These are phyloP conservation scores for Calonectria leucothoes DNA, from an alignment of 2,329 filamentous ascomycete species.

Conservation along the genomic window DNA sequence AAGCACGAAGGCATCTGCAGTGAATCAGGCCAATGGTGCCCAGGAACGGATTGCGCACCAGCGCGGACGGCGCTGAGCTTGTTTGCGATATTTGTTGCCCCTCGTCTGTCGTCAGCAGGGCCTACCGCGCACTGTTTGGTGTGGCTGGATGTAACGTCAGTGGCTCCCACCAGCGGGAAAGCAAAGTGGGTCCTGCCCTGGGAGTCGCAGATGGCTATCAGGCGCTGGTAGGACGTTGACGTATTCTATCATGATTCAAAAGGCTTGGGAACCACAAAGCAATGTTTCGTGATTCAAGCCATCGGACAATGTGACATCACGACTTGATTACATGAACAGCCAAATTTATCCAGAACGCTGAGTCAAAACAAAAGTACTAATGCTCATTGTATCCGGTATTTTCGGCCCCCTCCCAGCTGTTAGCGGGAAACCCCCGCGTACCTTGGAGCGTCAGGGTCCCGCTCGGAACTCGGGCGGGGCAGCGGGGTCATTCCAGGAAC, in stretches of 20 bases:
- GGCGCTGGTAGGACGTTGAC: background rate
- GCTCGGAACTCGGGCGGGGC: background rate
- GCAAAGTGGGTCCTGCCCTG: background rate
- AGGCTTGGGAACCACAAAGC: too few species aligned
- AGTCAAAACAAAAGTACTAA: background rate
- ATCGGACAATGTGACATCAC: background rate
- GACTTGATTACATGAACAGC: background rate
- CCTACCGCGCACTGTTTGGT: background rate
- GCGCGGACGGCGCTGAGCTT: background rate
- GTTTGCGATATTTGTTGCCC: constrained; percentile 6
- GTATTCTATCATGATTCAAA: too few species aligned
- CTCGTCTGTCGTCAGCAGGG: background rate
- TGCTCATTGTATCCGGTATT: background rate
- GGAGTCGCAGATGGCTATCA: background rate
- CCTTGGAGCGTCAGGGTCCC: background rate
- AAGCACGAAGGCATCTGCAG: background rate
- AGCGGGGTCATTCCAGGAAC: constrained; percentile 10
- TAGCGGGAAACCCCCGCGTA: background rate
- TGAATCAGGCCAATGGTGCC: background rate
- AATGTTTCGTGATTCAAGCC: too few species aligned
- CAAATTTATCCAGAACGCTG: background rate
- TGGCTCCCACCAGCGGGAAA: background rate
- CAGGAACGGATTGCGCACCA: background rate
- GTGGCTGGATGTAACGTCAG: constrained; percentile 10
- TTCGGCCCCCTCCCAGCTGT: background rate